phyloP scores from a whole-genome alignment of 2,329 filamentous ascomycete species.

The Hypoxylon sp. region DNA sequence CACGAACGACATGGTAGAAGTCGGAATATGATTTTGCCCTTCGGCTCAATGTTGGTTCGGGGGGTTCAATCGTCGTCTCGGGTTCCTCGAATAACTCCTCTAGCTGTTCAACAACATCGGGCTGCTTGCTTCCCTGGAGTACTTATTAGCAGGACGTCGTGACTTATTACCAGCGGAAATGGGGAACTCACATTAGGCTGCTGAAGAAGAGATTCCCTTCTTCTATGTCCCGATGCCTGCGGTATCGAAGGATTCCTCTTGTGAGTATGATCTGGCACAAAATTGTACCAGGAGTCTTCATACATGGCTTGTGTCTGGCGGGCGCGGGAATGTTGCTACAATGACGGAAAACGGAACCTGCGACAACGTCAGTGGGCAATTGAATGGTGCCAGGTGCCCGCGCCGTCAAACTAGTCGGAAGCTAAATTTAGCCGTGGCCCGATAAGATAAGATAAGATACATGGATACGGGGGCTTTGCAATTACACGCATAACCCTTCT shows the following conservation, averaged over 20 bases:
- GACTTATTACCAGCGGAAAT: conserved; percentile 24
- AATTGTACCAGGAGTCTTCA: conserved; percentile 88
- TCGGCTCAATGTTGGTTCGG: conserved; percentile 74
- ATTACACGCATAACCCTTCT: background rate
- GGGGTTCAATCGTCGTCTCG: conserved; percentile 70
- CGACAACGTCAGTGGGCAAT: conserved; percentile 26
- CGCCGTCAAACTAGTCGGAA: conserved; percentile 11
- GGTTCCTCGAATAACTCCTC: conserved; percentile 71
- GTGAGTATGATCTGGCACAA: conserved; percentile 74
- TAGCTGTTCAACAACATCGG: conserved; percentile 69
- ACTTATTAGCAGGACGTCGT: conserved; percentile 32
- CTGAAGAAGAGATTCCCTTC: conserved; percentile 78
- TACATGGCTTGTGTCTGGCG: conserved; percentile 70
- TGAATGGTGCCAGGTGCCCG: conserved; percentile 6
- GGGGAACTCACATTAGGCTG: conserved; percentile 70
- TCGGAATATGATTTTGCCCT: conserved; percentile 84
- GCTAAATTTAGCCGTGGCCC: conserved; percentile 24
- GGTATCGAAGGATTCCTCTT: conserved; percentile 63
- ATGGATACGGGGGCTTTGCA: background rate
- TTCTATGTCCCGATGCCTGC: conserved; percentile 69
- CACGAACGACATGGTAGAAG: conserved; percentile 76
- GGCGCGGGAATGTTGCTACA: conserved; percentile 5
- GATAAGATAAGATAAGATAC: conserved; percentile 17
- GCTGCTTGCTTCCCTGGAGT: conserved; percentile 67
- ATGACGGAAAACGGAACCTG: background rate